Base-by-base conservation (phyloP, 352 stramenopile species). In the Peronospora tabacina region DNA sequence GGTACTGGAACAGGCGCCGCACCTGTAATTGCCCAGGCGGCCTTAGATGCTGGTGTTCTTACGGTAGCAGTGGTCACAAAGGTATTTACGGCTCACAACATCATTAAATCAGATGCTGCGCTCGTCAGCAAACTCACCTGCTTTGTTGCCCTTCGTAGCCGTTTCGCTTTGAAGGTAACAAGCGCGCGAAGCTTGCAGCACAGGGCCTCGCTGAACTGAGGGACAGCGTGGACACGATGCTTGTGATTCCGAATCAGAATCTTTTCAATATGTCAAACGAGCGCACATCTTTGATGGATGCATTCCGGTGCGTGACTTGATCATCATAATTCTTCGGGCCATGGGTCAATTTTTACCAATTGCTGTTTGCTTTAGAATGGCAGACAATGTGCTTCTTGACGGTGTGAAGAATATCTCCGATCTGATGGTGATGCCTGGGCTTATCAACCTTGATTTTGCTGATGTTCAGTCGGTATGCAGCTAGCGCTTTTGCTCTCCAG, bases 391-490 rank as follows among this genome's bases (percentile, higher is more conserved):
- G 52, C 71, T 93, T 13, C 66, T 90, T 40, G 79, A 89, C 38
- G 85, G 82, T 37, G 82, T 93, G 32, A 90, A 90, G 63, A 93
- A 93, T 55, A 90, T 93, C 46, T 90, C 82, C 19, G 82, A 93
- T 49, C 52, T 93, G 19, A 93, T 93, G 82, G 82, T 93, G 63
- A 93, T 88, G 75, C 82, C 82, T 3, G 82, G 82, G 0, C 66
- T 93, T 15, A 93, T 93, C 51, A 93, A 93, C 55, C 70, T 93
- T 40, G 82, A 93, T 53, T 93, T 93, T 59, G 82, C 82, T 1
- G 82, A 93, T 41, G 79, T 93, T 29, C 79, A 93, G 47, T 90
- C 82, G 57, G 82, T 85, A 68, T 22, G 55, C 22, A 39, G 3
- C 19, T 58, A 1, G 17, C 10, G 10, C 28, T 37, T 13, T 22